Evolutionary conservation across 1,284 basidiomycete species (phyloP).

Genomic region (Trametes polyzona): DNA sequence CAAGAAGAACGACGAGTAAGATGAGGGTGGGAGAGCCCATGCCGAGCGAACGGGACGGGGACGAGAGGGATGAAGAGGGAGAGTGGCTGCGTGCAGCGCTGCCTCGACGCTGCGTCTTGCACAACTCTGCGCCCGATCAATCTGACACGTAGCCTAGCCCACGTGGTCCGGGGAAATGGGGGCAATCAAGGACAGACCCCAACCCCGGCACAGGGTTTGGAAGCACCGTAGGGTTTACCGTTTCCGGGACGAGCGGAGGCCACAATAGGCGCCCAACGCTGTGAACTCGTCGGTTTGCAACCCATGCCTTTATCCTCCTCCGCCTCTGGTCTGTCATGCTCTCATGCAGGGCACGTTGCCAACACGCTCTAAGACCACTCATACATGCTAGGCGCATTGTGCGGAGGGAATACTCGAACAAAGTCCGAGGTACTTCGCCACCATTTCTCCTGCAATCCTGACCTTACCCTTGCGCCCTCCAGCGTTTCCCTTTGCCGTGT

Average conservation of each 20-base stretch:
- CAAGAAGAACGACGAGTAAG: constrained; percentile 42
- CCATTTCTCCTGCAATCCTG: background rate
- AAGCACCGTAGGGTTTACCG: background rate
- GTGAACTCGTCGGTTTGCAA: background rate
- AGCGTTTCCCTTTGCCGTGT: constrained; percentile 46
- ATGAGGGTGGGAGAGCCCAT: constrained; percentile 22
- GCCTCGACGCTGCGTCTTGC: background rate
- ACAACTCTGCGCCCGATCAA: constrained; percentile 8
- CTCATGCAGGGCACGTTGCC: background rate
- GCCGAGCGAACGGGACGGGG: constrained; percentile 13
- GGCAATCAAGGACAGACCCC: no score
- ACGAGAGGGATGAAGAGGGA: background rate
- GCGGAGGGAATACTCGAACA: constrained; percentile 36
- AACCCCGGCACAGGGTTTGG: constrained; percentile 11
- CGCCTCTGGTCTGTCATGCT: constrained; percentile 13
- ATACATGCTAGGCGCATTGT: background rate
- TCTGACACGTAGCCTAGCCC: constrained; percentile 23
- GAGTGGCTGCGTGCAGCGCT: constrained; percentile 12
- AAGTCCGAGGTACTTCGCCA: constrained; percentile 47
- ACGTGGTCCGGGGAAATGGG: constrained; percentile 4
- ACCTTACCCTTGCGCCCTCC: background rate
- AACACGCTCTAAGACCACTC: background rate
- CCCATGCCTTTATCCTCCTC: background rate
- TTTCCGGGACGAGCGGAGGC: background rate
- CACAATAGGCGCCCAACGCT: background rate